Percentiles rank a stretch among this genome's conserved stretches.
Evolutionary conservation across 768 basidiomycete species (phyloP).

Genomic region (Russula griseocarnosa): DNA sequence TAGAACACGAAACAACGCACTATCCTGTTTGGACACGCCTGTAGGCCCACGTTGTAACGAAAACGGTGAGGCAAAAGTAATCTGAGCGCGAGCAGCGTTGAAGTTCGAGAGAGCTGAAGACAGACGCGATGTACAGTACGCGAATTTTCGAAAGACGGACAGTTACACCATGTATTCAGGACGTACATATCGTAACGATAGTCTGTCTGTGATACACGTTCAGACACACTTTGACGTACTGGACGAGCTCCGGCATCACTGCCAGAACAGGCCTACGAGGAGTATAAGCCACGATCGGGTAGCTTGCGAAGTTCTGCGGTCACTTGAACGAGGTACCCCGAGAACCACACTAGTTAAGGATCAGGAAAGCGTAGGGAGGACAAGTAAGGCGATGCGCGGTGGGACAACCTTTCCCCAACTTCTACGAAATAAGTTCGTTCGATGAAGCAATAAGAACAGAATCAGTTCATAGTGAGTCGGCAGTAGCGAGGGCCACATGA

Average conservation of each 20-base stretch:
- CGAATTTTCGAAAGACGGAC: neutral
- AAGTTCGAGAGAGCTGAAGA: neutral
- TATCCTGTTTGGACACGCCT: neutral
- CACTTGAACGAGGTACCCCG: neutral
- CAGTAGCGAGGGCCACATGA: neutral
- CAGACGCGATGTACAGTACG: neutral
- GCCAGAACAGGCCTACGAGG: no score
- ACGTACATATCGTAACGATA: neutral
- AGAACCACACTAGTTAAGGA: neutral
- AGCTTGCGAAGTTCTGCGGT: neutral
- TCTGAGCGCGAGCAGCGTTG: neutral
- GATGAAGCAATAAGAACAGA: neutral
- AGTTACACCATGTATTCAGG: neutral
- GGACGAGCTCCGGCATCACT: neutral
- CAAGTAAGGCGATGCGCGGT: neutral
- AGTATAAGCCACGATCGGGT: neutral
- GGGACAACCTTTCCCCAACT: no score
- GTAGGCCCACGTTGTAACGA: neutral
- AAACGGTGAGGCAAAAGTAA: neutral
- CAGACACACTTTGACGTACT: neutral
- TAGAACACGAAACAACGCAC: neutral
- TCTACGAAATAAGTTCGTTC: neutral
- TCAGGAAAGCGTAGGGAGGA: neutral
- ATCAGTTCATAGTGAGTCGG: neutral
- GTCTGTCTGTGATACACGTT: neutral